phyloP scores from a whole-genome alignment of 148 eudicot species.

The Agrostemma githago region DNA sequence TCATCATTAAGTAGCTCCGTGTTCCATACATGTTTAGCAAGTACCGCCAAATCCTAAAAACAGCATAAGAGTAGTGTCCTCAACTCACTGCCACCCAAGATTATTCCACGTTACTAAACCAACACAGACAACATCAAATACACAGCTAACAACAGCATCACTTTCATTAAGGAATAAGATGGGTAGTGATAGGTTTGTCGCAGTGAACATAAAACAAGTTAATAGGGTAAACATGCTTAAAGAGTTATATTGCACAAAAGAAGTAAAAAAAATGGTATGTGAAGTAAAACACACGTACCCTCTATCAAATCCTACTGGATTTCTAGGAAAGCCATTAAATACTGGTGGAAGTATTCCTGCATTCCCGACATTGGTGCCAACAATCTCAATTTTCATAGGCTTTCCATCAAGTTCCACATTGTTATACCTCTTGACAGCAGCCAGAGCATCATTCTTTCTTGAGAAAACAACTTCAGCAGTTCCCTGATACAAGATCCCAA shows the following conservation, averaged over 20 bases:
- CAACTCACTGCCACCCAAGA: no score
- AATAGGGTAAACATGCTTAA: not conserved
- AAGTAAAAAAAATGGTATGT: not conserved
- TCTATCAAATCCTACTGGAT: conserved; percentile 31
- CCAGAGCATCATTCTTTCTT: conserved; percentile 62
- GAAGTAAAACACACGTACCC: conserved; percentile 20
- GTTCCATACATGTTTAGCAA: no score
- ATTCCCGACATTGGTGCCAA: conserved; percentile 54
- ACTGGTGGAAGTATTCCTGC: conserved; percentile 35
- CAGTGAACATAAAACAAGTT: no score
- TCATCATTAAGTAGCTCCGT: no score
- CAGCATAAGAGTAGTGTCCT: no score
- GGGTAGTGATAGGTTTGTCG: no score
- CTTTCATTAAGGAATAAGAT: no score
- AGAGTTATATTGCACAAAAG: not conserved
- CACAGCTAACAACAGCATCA: no score
- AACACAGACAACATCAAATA: no score
- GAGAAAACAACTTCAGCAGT: conserved; percentile 82
- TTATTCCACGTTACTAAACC: no score
- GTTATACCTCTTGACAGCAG: conserved; percentile 80
- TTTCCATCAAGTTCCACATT: conserved; percentile 92
- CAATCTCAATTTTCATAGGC: conserved; percentile 85
- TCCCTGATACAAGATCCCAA: conserved; percentile 42
- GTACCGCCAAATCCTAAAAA: no score
- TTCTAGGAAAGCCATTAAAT: conserved; percentile 40